Evolutionary conservation across 352 stramenopile genomes (phyloP).

Genomic region (Globisporangium barbulae): DNA sequence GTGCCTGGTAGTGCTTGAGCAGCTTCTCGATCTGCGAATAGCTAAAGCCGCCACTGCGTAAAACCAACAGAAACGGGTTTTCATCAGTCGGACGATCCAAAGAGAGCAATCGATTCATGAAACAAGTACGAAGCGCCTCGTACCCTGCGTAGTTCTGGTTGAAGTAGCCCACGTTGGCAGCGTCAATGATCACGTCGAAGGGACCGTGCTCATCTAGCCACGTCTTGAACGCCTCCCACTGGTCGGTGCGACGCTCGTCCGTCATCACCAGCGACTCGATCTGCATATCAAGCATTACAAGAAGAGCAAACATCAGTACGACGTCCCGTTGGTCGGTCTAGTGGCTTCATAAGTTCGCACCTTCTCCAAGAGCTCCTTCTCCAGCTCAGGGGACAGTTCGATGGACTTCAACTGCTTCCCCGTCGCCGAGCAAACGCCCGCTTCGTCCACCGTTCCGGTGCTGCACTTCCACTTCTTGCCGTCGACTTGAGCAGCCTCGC

Average conservation of each 20-base stretch:
- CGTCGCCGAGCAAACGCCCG: slow-evolving; percentile 59
- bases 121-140: slow-evolving; percentile 17
- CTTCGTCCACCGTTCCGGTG: slow-evolving; percentile 45
- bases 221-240: slow-evolving; percentile 83
- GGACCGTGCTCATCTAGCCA: slow-evolving; percentile 69
- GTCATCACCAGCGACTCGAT: slow-evolving; percentile 77
- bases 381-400: slow-evolving; percentile 46
- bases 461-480: slow-evolving; percentile 52
- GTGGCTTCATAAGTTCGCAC: slow-evolving; percentile 23
- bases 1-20: slow-evolving; percentile 86
- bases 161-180: slow-evolving; percentile 98
- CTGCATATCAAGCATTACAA: slow-evolving; percentile 21
- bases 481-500: slow-evolving; percentile 57
- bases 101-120: background rate
- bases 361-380: slow-evolving; percentile 57
- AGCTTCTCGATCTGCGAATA: slow-evolving; percentile 96
- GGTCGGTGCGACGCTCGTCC: slow-evolving; percentile 57
- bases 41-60: slow-evolving; percentile 85
- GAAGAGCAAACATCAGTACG: slow-evolving; percentile 4
- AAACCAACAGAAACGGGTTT: slow-evolving; percentile 3
- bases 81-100: slow-evolving; percentile 11
- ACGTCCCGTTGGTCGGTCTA: background rate
- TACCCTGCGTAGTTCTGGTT: slow-evolving; percentile 95
- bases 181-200: slow-evolving; percentile 95
- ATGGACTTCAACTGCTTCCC: slow-evolving; percentile 63